A percentile compares a stretch with the other conserved stretches of the same genome.
Conservation (phyloP, 2,329 filamentous ascomycete species). For the Albifimbria verrucaria region DNA sequence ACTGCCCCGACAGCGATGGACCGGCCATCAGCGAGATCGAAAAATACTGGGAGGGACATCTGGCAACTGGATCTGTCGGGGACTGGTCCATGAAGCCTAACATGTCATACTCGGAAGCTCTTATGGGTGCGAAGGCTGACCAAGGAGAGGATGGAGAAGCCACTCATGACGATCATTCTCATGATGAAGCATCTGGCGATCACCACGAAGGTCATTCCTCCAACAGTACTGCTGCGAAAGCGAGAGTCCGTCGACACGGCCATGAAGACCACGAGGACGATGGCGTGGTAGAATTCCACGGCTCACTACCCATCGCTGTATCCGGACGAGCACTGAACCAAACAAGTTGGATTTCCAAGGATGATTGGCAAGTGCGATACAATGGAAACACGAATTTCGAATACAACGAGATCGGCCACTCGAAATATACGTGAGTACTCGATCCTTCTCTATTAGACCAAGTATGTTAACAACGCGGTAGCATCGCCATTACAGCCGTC, state of each 20-base stretch:
- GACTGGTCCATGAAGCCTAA: constrained; percentile 17
- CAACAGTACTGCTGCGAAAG: neutral
- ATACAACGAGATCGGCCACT: constrained; percentile 33
- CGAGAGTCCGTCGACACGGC: constrained; percentile 11
- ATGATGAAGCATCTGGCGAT: neutral
- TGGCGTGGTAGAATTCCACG: constrained; percentile 7
- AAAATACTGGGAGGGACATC: constrained; percentile 26
- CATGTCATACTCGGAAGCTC: constrained; percentile 24
- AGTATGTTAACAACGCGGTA: too few relatives aligned
- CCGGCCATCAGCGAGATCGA: constrained; percentile 13
- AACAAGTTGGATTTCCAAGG: constrained; percentile 25
- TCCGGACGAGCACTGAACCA: constrained; percentile 22
- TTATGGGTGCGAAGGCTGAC: constrained; percentile 15
- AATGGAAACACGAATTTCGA: constrained; percentile 52
- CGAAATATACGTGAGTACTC: constrained; percentile 14
- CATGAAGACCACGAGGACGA: constrained; percentile 3
- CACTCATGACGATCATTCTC: neutral
- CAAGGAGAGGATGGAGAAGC: constrained; percentile 11
- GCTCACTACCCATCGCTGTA: constrained; percentile 18
- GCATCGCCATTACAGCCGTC: constrained; percentile 22
- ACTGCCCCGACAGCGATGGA: constrained; percentile 20
- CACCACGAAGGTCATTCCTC: constrained; percentile 1
- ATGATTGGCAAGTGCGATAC: constrained; percentile 38
- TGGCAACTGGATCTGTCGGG: constrained; percentile 23
- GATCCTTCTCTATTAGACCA: neutral